Evolutionary conservation across 1,139 yeast genomes (phyloP), one percentile per base, ranked within the genome.

Genomic region (Magnusiomyces ingens): DNA sequence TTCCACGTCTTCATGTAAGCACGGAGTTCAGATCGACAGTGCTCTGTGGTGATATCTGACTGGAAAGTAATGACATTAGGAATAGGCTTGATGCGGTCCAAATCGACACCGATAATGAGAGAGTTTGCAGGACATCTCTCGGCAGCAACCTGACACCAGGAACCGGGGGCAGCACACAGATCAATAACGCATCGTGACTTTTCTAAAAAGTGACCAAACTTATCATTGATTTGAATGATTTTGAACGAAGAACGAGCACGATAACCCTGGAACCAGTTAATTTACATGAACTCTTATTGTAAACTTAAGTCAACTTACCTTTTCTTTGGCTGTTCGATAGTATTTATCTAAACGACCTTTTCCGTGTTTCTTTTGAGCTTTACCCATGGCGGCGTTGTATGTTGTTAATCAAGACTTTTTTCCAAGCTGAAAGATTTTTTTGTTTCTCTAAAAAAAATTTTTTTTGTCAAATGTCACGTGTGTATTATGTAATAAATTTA

Each of bases 61-160:
- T 91, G 98, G 69, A 93, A 93, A 1, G 97, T 84, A 57, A 90
- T 91, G 63, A 87, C 88, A 66, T 93, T 91, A 19, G 98, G 97
- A 67, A 93, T 78, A 11, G 96, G 85, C 69, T 89, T 91, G 74
- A 93, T 93, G 18, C 97, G 98, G 32, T 91, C 99, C 64, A 93
- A 85, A 79, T 93, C 99, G 36, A 94, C 99, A 68, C 99, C 99
- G 55, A 93, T 89, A 64, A 93, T 91, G 61, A 93, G 77, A 0
- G 98, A 89, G 70, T 90, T 90, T 6, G 91, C 75, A 1, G 98
- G 97, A 73, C 98, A 91, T 55, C 89, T 72, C 59, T 89, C 89
- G 2, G 95, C 82, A 1, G 99, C 99, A 45, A 94, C 99, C 73
- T 93, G 99, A 78, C 99, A 93, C 98, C 99, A 93, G 2, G 97